A percentile compares a stretch with the other conserved stretches of the same genome.
Evolutionary conservation across 306 rosid genomes (phyloP).

Genomic region (Fagus sylvatica): DNA sequence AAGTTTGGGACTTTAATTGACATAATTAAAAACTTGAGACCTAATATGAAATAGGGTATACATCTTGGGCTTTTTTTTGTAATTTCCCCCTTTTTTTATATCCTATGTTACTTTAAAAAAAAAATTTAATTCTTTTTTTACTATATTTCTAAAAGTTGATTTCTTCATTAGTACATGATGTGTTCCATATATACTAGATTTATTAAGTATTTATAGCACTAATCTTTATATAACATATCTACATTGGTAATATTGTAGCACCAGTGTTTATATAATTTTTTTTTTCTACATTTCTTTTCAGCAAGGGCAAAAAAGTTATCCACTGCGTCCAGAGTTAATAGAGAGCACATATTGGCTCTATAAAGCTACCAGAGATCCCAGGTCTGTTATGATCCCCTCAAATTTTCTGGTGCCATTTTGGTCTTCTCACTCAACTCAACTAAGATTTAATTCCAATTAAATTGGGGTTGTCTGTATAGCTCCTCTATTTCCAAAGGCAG

Average conservation of each 20-base stretch:
- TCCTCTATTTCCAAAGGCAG: too few relatives aligned
- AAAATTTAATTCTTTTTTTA: background rate
- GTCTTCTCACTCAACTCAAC: background rate
- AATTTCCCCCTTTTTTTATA: background rate
- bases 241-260: background rate
- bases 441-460: background rate
- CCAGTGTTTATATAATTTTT: conserved; percentile 16
- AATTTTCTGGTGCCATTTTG: conserved; percentile 14
- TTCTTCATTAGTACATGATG: conserved; percentile 2
- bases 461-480: background rate
- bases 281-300: conserved; percentile 32
- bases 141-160: background rate
- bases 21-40: too few relatives aligned
- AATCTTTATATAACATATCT: background rate
- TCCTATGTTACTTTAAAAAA: background rate
- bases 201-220: too few relatives aligned
- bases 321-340: conserved; percentile 89
- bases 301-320: conserved; percentile 95
- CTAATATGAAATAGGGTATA: too few relatives aligned
- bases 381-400: conserved; percentile 53
- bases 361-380: conserved; percentile 95
- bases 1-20: too few relatives aligned
- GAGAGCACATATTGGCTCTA: conserved; percentile 99
- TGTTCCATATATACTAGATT: background rate
- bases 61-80: too few relatives aligned